phyloP scores from a whole-genome alignment of 139 green algal genomes.

The Auxenochlorella pyrenoidosa region DNA sequence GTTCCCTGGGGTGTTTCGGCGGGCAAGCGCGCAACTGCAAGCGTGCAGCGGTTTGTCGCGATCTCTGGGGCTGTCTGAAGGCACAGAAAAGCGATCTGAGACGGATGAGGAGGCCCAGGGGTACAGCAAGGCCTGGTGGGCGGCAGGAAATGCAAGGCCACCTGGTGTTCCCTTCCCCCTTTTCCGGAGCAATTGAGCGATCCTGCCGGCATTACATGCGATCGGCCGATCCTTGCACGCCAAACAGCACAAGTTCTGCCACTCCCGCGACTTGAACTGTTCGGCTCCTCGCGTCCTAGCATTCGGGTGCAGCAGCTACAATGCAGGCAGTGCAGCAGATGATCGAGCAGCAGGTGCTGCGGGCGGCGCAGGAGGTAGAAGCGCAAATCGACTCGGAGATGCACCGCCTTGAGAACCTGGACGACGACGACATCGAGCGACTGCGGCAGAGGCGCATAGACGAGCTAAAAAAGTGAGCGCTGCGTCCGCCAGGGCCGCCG shows the following conservation, averaged over 20 bases:
- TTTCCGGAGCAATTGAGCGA: neutral
- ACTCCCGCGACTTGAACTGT: neutral
- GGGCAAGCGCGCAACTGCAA: neutral
- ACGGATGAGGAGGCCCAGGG: too few relatives aligned
- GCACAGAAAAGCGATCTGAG: too few relatives aligned
- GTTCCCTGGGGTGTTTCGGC: neutral
- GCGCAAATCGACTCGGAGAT: conserved; percentile 89
- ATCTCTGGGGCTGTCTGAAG: too few relatives aligned
- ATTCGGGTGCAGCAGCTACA: neutral
- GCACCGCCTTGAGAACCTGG: conserved; percentile 89
- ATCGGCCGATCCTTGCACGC: neutral
- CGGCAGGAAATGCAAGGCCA: neutral
- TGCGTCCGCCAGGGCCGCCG: neutral
- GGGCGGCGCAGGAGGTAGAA: conserved; percentile 82
- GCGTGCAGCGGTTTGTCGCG: too few relatives aligned
- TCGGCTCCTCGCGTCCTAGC: too few relatives aligned
- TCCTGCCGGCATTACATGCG: neutral
- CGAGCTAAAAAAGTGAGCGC: conserved; percentile 63
- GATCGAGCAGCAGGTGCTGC: conserved; percentile 46
- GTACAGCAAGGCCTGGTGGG: neutral
- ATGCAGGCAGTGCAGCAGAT: conserved; percentile 11
- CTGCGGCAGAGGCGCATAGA: conserved; percentile 72
- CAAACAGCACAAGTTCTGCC: neutral
- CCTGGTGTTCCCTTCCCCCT: too few relatives aligned
- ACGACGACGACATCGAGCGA: conserved; percentile 88